Conservation (phyloP, 2,329 filamentous ascomycete species). For the Dactylellina haptotyla region DNA sequence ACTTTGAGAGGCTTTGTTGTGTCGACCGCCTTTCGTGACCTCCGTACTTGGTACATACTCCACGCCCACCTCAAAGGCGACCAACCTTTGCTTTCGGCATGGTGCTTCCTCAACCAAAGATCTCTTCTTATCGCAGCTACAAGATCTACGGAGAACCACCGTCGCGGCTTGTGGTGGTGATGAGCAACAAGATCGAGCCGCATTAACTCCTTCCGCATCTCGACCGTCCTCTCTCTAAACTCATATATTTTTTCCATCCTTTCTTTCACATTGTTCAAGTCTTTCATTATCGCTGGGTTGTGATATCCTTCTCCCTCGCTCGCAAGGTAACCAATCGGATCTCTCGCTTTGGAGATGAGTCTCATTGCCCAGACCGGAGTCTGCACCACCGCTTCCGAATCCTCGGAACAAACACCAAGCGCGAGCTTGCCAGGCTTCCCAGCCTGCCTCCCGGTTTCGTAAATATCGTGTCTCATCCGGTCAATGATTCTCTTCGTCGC, state of each 20-base stretch:
- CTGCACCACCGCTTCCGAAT: slow-evolving; percentile 31
- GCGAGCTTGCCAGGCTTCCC: slow-evolving; percentile 46
- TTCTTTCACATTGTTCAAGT: slow-evolving; percentile 13
- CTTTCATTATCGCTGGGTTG: slow-evolving; percentile 21
- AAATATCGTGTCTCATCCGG: slow-evolving; percentile 49
- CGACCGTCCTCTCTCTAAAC: slow-evolving; percentile 8
- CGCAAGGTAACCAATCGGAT: slow-evolving; percentile 20
- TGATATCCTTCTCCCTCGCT: slow-evolving; percentile 29
- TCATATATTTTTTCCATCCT: slow-evolving; percentile 8
- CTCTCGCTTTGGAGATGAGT: slow-evolving; percentile 36
- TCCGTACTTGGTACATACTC: slow-evolving; percentile 42
- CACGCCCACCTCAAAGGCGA: slow-evolving; percentile 44
- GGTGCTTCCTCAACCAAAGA: slow-evolving; percentile 12
- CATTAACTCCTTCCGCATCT: slow-evolving; percentile 39
- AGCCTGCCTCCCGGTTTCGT: slow-evolving; percentile 37
- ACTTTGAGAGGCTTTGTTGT: no score
- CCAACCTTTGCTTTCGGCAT: slow-evolving; percentile 25
- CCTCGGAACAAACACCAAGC: slow-evolving; percentile 36
- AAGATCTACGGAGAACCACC: slow-evolving; percentile 23
- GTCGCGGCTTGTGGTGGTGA: slow-evolving; percentile 22
- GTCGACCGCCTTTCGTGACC: neutral
- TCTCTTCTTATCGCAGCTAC: slow-evolving; percentile 17
- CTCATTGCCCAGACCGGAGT: slow-evolving; percentile 45
- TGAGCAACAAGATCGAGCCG: slow-evolving; percentile 30
- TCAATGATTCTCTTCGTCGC: slow-evolving; percentile 45